phyloP scores from a whole-genome alignment of 441 rosid species.

The Aleurites moluccanus region DNA sequence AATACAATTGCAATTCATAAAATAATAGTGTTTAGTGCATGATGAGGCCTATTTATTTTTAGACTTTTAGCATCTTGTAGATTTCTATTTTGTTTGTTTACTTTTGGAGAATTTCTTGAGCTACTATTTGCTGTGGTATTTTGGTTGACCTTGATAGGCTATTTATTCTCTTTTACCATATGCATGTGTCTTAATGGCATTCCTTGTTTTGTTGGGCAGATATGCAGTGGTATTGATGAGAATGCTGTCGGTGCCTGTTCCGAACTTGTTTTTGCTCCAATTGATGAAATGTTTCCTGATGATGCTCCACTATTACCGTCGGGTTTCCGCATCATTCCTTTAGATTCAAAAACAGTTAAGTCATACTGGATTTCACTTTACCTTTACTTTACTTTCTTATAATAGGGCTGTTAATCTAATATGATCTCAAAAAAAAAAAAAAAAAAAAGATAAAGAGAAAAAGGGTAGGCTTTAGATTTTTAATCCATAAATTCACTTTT shows the following conservation, averaged over 20 bases:
- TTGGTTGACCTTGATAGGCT: neutral
- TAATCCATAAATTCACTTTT: neutral
- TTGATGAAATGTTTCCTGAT: slow-evolving; percentile 96
- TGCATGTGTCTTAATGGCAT: slow-evolving; percentile 1
- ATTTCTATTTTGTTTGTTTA: too few relatives aligned
- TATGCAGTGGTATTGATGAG: slow-evolving; percentile 93
- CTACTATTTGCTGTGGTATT: neutral
- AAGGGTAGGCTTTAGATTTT: neutral
- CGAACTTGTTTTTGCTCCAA: slow-evolving; percentile 94
- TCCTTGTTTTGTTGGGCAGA: slow-evolving; percentile 40
- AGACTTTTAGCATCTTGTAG: too few relatives aligned
- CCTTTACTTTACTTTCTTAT: neutral
- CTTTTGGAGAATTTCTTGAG: neutral
- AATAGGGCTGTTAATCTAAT: too few relatives aligned
- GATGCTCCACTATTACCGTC: slow-evolving; percentile 96
- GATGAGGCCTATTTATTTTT: too few relatives aligned
- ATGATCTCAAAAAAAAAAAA: too few relatives aligned
- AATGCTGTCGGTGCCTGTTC: slow-evolving; percentile 91
- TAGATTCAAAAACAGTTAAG: slow-evolving; percentile 82
- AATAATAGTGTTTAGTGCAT: too few relatives aligned
- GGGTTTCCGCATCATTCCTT: slow-evolving; percentile 90
- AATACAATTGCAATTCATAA: neutral
- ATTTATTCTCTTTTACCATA: neutral
- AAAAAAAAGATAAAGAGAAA: neutral
- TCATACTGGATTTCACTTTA: slow-evolving; percentile 10